phyloP scores from a whole-genome alignment of 306 rosid genomes.

The Pachyrhizus erosus region DNA sequence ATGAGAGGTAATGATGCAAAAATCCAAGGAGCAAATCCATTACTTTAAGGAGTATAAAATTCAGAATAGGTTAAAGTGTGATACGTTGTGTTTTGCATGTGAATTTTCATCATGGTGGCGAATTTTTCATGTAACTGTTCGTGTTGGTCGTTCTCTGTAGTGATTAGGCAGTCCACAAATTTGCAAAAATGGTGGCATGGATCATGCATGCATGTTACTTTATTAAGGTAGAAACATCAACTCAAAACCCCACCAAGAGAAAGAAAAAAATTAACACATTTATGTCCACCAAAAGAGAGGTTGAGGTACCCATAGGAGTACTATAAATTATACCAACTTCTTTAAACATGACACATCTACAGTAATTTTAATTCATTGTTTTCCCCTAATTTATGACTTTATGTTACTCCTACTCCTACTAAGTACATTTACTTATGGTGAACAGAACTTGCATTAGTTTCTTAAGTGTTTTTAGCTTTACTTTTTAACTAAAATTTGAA shows the following conservation, averaged over 20 bases:
- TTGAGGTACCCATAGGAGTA: not conserved
- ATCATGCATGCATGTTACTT: constrained; percentile 36
- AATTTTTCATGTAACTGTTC: not conserved
- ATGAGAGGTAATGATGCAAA: constrained; percentile 59
- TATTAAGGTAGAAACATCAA: constrained; percentile 35
- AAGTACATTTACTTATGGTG: not conserved
- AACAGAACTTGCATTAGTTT: not conserved
- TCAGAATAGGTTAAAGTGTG: constrained; percentile 32
- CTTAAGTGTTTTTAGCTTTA: not conserved
- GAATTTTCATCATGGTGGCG: constrained; percentile 60
- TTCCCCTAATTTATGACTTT: not conserved
- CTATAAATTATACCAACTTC: not conserved
- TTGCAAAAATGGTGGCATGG: constrained; percentile 27
- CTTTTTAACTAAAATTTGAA: no score
- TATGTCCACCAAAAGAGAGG: constrained; percentile 6
- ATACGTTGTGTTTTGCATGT: constrained; percentile 58
- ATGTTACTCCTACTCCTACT: not conserved
- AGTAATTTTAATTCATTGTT: not conserved
- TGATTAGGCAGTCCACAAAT: constrained; percentile 13
- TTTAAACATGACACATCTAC: not conserved
- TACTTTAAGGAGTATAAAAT: constrained; percentile 40
- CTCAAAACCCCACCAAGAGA: constrained; percentile 30
- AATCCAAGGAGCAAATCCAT: constrained; percentile 52
- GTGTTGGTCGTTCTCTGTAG: not conserved
- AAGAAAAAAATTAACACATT: not conserved